These are phyloP conservation scores for Avena insularis DNA, from an alignment of 176 grass and related monocot genomes.

Conservation along the genomic window DNA sequence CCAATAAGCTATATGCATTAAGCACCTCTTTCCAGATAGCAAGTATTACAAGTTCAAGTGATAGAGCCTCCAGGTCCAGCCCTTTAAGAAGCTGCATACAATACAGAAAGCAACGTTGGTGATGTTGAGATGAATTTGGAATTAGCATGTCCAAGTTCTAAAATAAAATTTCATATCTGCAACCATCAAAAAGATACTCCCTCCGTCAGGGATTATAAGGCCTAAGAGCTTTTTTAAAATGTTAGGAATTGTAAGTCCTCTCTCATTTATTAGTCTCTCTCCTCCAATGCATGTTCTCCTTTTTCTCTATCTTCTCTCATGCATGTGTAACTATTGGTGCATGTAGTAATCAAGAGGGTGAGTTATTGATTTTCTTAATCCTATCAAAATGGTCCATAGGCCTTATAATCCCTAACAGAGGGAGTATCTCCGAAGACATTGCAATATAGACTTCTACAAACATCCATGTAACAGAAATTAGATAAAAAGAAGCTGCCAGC, in stretches of 20 bases:
- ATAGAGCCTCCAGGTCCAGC: conserved; percentile 65
- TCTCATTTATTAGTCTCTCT: too few species aligned
- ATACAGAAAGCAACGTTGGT: conserved; percentile 28
- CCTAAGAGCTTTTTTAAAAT: too few species aligned
- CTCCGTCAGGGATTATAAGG: too few species aligned
- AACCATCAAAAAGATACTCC: not conserved
- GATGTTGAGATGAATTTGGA: conserved; percentile 8
- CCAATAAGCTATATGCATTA: conserved; percentile 53
- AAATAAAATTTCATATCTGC: conserved; percentile 12
- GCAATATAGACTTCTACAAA: not conserved
- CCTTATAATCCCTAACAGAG: too few species aligned
- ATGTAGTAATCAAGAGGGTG: too few species aligned
- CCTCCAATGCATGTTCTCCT: too few species aligned
- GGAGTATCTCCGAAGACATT: not conserved
- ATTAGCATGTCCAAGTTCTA: not conserved
- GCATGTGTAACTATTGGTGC: too few species aligned
- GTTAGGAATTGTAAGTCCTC: too few species aligned
- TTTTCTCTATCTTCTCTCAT: too few species aligned
- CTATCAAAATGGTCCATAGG: too few species aligned
- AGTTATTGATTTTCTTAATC: too few species aligned
- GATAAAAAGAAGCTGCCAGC: conserved; percentile 4
- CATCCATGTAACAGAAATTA: not conserved
- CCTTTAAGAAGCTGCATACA: conserved; percentile 53
- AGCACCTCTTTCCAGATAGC: conserved; percentile 69
- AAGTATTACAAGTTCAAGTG: conserved; percentile 68